Evolutionary conservation across 2,329 filamentous ascomycete genomes (phyloP).

Genomic region (Colletotrichum sublineola): DNA sequence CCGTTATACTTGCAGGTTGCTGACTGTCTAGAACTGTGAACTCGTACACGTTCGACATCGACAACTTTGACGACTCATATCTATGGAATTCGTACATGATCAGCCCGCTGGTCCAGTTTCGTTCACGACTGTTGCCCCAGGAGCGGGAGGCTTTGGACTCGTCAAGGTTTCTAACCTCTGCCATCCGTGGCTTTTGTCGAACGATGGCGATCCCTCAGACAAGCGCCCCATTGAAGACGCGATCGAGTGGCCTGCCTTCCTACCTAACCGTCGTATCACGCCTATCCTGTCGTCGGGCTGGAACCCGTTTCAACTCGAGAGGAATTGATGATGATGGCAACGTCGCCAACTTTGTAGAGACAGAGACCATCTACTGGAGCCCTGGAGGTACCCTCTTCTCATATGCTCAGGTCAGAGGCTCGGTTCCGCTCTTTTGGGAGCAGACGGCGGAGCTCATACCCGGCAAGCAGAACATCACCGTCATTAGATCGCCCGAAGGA

Average conservation of each 20-base stretch:
- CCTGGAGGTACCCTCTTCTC: conserved; percentile 86
- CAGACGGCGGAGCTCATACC: conserved; percentile 89
- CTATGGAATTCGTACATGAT: conserved; percentile 99
- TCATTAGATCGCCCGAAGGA: conserved; percentile 89
- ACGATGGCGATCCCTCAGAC: conserved; percentile 87
- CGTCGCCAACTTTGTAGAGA: conserved; percentile 99
- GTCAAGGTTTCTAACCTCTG: conserved; percentile 90
- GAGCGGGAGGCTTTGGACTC: conserved; percentile 86
- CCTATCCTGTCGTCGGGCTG: conserved; percentile 89
- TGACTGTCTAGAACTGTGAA: conserved; percentile 73
- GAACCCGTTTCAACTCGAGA: conserved; percentile 95
- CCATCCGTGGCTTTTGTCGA: conserved; percentile 91
- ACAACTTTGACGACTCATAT: conserved; percentile 92
- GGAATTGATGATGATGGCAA: conserved; percentile 98
- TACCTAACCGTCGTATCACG: conserved; percentile 91
- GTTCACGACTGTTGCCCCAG: conserved; percentile 80
- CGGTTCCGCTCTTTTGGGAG: conserved; percentile 97
- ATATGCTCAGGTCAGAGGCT: conserved; percentile 92
- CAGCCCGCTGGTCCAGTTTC: conserved; percentile 88
- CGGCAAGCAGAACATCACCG: conserved; percentile 92
- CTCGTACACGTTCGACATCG: conserved; percentile 85
- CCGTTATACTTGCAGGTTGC: conserved; percentile 39
- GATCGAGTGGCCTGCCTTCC: conserved; percentile 80
- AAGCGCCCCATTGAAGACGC: conserved; percentile 76
- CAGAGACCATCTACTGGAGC: conserved; percentile 92